Evolutionary conservation across 1,284 basidiomycete species (phyloP).

Genomic region (Cystobasidium slooffiae): DNA sequence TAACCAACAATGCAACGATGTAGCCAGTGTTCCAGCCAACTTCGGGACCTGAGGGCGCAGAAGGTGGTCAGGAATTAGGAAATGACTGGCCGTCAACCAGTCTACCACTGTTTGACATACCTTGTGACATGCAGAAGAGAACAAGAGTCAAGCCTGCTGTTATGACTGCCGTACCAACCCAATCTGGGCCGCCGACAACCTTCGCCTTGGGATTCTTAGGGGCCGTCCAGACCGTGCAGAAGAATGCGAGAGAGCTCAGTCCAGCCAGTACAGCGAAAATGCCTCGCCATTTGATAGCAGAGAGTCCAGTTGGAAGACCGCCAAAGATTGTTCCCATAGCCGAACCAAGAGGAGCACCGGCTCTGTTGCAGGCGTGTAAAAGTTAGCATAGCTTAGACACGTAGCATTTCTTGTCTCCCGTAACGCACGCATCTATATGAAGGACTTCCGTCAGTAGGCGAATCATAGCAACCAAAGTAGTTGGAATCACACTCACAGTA

Average conservation of each 20-base stretch:
- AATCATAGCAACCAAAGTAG: too few species aligned
- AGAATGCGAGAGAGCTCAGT: conserved; percentile 51
- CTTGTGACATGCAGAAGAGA: conserved; percentile 52
- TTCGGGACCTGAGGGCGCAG: conserved; percentile 41
- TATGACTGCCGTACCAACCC: conserved; percentile 52
- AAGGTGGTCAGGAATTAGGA: too few species aligned
- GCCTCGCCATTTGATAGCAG: conserved; percentile 52
- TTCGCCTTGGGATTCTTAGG: conserved; percentile 48
- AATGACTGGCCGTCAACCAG: too few species aligned
- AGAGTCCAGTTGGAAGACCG: conserved; percentile 37
- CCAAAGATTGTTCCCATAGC: conserved; percentile 39
- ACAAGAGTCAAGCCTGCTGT: conserved; percentile 53
- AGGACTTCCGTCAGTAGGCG: too few species aligned
- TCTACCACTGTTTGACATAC: too few species aligned
- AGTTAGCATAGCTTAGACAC: too few species aligned
- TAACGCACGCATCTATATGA: conserved; percentile 20
- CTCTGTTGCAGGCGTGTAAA: too few species aligned
- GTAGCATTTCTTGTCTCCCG: too few species aligned
- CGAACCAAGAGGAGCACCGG: conserved; percentile 38
- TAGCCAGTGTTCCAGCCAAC: conserved; percentile 53
- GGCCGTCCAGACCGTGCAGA: conserved; percentile 52
- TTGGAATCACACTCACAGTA: too few species aligned
- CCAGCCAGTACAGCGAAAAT: conserved; percentile 55
- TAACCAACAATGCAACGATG: conserved; percentile 52
- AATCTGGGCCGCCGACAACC: conserved; percentile 51